Conservation (phyloP, 2,329 filamentous ascomycete genomes). For the Xylaria multiplex region DNA sequence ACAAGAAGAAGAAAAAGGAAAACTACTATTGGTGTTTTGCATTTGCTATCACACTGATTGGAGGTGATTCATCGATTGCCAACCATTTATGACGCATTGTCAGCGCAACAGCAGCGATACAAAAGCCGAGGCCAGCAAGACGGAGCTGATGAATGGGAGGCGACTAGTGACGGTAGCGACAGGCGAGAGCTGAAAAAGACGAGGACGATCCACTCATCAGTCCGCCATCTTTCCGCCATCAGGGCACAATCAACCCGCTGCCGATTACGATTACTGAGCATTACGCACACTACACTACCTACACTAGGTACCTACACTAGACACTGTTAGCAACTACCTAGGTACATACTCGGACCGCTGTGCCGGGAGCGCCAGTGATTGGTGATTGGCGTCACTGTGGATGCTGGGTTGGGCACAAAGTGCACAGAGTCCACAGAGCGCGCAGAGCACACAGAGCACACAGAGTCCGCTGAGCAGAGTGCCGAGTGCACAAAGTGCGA, state of each 20-base stretch:
- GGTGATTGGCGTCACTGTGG: background rate
- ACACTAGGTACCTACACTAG: no score
- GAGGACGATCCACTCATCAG: conserved; percentile 19
- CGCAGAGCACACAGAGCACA: no score
- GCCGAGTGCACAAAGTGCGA: conserved; percentile 45
- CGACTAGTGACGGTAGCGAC: conserved; percentile 25
- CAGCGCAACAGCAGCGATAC: background rate
- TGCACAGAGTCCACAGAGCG: conserved; percentile 35
- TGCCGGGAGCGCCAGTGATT: conserved; percentile 35
- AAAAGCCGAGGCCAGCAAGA: conserved; percentile 4
- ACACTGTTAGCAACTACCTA: conserved; percentile 2
- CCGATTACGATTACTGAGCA: background rate
- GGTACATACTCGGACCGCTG: conserved; percentile 34
- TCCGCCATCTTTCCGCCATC: background rate
- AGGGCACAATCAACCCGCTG: background rate
- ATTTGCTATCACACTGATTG: conserved; percentile 8
- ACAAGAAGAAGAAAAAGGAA: no score
- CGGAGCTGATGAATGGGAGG: conserved; percentile 29
- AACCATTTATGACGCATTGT: conserved; percentile 21
- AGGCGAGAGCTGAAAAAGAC: conserved; percentile 34
- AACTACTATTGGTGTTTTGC: background rate
- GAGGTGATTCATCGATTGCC: conserved; percentile 32
- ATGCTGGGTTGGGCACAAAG: conserved; percentile 37
- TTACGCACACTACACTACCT: no score
- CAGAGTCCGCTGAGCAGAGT: no score